Conservation (phyloP, 2,329 filamentous ascomycete species). For the Pseudopithomyces maydicus region DNA sequence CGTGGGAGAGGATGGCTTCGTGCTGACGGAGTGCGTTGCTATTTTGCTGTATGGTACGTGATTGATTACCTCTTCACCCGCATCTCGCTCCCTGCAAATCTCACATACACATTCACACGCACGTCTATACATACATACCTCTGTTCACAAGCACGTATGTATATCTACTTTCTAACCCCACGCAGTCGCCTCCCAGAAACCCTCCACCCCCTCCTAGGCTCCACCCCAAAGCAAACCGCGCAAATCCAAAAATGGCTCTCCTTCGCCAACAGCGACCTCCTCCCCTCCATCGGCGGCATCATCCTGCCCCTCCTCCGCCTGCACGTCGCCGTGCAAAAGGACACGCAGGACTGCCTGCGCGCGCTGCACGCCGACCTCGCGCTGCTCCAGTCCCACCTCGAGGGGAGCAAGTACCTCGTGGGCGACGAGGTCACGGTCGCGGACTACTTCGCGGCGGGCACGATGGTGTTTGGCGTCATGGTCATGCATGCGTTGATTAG, state of each 20-base stretch:
- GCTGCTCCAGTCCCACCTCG: background rate
- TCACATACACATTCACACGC: too few species aligned
- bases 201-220: too few species aligned
- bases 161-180: too few species aligned
- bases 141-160: too few species aligned
- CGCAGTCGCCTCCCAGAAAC: too few species aligned
- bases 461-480: background rate
- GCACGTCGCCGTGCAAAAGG: background rate
- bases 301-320: background rate
- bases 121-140: too few species aligned
- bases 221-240: too few species aligned
- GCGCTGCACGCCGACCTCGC: background rate
- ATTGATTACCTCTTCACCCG: too few species aligned
- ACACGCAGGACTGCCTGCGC: background rate
- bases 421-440: background rate
- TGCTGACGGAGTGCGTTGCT: too few species aligned
- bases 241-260: slow-evolving; percentile 1
- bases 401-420: background rate
- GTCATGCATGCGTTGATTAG: background rate
- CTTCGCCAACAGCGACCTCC: background rate
- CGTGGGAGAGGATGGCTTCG: background rate
- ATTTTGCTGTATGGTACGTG: too few species aligned
- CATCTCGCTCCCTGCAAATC: too few species aligned
- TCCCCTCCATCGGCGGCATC: background rate
- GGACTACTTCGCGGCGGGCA: background rate